Percentiles rank a stretch among this genome's conserved stretches.
Conservation (phyloP, 2,329 filamentous ascomycete species). For the Ophiostoma tasmaniense region DNA sequence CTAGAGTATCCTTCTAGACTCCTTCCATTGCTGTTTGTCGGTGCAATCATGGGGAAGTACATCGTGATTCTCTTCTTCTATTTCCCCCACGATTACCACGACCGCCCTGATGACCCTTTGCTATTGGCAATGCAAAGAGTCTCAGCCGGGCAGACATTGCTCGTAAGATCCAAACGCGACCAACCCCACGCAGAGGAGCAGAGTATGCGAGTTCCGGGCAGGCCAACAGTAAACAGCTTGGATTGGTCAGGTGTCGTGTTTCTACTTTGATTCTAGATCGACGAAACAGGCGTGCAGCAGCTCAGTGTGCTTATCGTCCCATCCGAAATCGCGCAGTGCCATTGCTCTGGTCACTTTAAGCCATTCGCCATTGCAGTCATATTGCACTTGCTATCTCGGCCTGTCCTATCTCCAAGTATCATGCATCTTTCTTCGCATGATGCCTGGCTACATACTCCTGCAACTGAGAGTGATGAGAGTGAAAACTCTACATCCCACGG, state of each 20-base stretch:
- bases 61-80: not conserved
- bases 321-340: not conserved
- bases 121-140: not conserved
- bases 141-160: not conserved
- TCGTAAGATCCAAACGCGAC: not conserved
- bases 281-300: not conserved
- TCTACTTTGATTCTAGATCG: not conserved
- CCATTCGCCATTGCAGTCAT: not conserved
- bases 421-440: not conserved
- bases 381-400: not conserved
- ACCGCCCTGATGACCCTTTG: not conserved
- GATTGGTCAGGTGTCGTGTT: not conserved
- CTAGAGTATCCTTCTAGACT: not conserved
- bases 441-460: not conserved
- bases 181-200: not conserved
- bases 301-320: not conserved
- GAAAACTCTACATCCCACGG: not conserved
- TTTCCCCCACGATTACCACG: not conserved
- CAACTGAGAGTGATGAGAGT: too few relatives aligned
- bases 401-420: not conserved
- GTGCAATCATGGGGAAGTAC: not conserved
- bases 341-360: constrained; percentile 1
- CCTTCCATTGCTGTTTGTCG: not conserved
- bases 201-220: not conserved
- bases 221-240: not conserved